These are phyloP conservation scores for Acanthochlamys bracteata DNA, from an alignment of 106 monocot species.

Conservation along the genomic window DNA sequence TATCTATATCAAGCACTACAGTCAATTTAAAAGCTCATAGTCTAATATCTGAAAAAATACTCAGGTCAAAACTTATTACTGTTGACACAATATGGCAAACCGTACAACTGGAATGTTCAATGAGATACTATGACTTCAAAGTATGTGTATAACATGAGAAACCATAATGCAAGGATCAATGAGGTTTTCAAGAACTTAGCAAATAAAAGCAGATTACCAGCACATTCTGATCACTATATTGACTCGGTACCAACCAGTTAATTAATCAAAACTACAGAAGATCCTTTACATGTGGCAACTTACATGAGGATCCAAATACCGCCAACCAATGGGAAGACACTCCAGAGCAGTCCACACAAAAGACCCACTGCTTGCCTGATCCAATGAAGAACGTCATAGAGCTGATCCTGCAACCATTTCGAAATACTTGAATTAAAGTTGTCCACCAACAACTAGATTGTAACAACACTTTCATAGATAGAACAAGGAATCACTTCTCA, in stretches of 20 bases:
- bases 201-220: no score
- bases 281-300: constrained; percentile 10
- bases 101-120: no score
- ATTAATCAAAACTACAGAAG: neutral
- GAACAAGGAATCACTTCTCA: neutral
- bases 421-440: neutral
- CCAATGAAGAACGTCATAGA: constrained; percentile 87
- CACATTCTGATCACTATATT: neutral
- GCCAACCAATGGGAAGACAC: constrained; percentile 73
- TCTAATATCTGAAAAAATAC: no score
- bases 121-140: no score
- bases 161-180: no score
- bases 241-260: neutral
- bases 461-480: neutral
- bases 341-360: constrained; percentile 74
- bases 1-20: no score
- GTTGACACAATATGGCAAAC: no score
- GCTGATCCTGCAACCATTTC: constrained; percentile 51
- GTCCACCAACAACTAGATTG: neutral
- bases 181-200: no score
- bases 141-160: no score
- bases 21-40: no score
- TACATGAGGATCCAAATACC: constrained; percentile 75
- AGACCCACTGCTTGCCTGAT: constrained; percentile 80
- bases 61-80: no score